These are phyloP conservation scores for Herpetomonas samuelpessoai DNA, from an alignment of 208 protist genomes.

Conservation along the genomic window DNA sequence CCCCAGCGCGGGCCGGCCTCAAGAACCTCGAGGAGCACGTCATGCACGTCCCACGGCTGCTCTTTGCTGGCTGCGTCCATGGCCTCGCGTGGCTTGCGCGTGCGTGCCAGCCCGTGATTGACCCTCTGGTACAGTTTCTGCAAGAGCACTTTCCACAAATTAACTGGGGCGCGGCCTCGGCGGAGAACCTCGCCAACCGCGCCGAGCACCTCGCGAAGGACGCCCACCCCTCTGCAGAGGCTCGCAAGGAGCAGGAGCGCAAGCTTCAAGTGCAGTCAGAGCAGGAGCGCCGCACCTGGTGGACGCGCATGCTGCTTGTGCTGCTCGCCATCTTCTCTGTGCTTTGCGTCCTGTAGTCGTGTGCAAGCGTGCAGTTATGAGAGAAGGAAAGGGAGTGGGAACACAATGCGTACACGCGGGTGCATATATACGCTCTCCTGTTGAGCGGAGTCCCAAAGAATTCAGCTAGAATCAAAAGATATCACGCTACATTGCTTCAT, in stretches of 20 bases:
- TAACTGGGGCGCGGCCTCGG: conserved; percentile 61
- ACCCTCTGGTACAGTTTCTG: conserved; percentile 52
- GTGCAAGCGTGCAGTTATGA: conserved; percentile 3
- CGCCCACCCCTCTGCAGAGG: conserved; percentile 34
- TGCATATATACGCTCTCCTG: too few species aligned
- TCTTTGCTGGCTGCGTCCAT: conserved; percentile 60
- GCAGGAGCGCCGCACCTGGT: conserved; percentile 54
- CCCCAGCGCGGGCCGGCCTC: conserved; percentile 70
- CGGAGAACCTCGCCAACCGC: conserved; percentile 48
- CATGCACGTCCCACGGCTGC: conserved; percentile 78
- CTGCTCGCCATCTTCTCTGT: conserved; percentile 65
- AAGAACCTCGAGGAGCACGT: conserved; percentile 78
- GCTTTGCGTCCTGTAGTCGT: conserved; percentile 49
- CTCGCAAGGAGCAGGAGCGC: conserved; percentile 23
- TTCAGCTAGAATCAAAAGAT: too few species aligned
- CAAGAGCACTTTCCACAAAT: conserved; percentile 60
- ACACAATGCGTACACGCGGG: too few species aligned
- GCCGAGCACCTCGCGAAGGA: conserved; percentile 65
- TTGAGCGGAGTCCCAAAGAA: too few species aligned
- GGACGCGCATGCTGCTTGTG: conserved; percentile 52
- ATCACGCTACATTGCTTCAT: too few species aligned
- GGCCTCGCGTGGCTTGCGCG: conserved; percentile 52
- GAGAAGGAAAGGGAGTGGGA: background rate
- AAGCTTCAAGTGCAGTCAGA: conserved; percentile 30
- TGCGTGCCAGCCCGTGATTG: conserved; percentile 54